A percentile compares a stretch with the other conserved stretches of the same genome.
Evolutionary conservation across 345 rosid species (phyloP).

Genomic region (Euphorbia tirucalli): DNA sequence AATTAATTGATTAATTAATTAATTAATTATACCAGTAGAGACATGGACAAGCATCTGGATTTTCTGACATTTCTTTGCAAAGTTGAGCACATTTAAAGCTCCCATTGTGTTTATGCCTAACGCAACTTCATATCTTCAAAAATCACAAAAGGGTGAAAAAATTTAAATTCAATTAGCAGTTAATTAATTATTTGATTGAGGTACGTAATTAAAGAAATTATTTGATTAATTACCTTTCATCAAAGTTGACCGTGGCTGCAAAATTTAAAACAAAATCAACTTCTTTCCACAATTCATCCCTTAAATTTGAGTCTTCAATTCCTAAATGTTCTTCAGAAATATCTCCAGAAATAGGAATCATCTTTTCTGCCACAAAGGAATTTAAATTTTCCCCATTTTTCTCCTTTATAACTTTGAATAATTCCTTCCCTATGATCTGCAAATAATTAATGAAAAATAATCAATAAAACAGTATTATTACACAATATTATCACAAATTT

Average conservation of each 20-base stretch:
- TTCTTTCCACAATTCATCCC: constrained; percentile 43
- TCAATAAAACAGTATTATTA: not conserved
- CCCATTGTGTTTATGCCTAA: constrained; percentile 54
- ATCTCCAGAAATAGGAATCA: constrained; percentile 28
- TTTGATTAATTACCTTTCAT: constrained; percentile 49
- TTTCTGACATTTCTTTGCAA: constrained; percentile 49
- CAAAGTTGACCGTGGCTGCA: constrained; percentile 71
- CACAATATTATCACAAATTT: no score
- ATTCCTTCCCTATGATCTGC: constrained; percentile 31
- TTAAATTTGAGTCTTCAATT: constrained; percentile 29
- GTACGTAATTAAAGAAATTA: no score
- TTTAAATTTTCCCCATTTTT: constrained; percentile 11
- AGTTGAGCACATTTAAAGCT: constrained; percentile 40
- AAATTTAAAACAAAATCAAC: constrained; percentile 54
- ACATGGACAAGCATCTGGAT: constrained; percentile 43
- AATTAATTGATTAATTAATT: no score
- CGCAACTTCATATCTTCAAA: constrained; percentile 55
- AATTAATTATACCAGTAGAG: constrained; percentile 35
- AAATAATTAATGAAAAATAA: not conserved
- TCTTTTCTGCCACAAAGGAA: constrained; percentile 28
- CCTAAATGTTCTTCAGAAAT: constrained; percentile 25
- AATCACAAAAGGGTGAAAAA: not conserved
- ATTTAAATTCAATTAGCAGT: no score
- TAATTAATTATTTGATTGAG: no score
- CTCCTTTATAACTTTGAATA: constrained; percentile 32